Conservation (phyloP, 1,284 basidiomycete species). For the Fomitiporia mediterranea region DNA sequence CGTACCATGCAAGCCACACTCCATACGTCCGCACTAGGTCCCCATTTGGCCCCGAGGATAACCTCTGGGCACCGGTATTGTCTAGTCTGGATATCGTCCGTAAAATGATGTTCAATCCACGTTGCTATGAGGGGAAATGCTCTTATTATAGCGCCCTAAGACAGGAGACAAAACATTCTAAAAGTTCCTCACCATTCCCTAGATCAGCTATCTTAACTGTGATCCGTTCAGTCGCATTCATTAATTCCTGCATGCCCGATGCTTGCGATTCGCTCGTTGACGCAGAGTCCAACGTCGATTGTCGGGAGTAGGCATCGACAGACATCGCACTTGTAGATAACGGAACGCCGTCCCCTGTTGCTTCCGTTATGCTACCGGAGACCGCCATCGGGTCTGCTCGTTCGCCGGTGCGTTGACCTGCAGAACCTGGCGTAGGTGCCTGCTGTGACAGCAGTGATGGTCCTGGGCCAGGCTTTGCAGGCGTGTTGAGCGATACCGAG, state of each 20-base stretch:
- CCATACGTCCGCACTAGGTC: conserved; percentile 94
- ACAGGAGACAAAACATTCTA: conserved; percentile 11
- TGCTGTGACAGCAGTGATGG: conserved; percentile 83
- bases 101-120: conserved; percentile 91
- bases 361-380: conserved; percentile 16
- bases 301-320: conserved; percentile 29
- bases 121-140: conserved; percentile 44
- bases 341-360: conserved; percentile 22
- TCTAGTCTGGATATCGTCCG: conserved; percentile 94
- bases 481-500: conserved; percentile 59
- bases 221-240: conserved; percentile 61
- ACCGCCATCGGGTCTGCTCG: background rate
- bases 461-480: conserved; percentile 42
- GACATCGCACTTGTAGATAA: conserved; percentile 39
- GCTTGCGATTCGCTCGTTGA: conserved; percentile 25
- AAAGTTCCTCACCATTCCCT: conserved; percentile 67
- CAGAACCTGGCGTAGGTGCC: conserved; percentile 38
- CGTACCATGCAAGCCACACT: conserved; percentile 87
- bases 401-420: conserved; percentile 25
- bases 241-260: conserved; percentile 28
- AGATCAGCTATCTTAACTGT: conserved; percentile 99
- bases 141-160: conserved; percentile 23
- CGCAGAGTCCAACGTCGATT: conserved; percentile 29
- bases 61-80: conserved; percentile 98
- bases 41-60: conserved; percentile 93